phyloP scores from a whole-genome alignment of 208 protist genomes.

The Leishmania arabica region DNA sequence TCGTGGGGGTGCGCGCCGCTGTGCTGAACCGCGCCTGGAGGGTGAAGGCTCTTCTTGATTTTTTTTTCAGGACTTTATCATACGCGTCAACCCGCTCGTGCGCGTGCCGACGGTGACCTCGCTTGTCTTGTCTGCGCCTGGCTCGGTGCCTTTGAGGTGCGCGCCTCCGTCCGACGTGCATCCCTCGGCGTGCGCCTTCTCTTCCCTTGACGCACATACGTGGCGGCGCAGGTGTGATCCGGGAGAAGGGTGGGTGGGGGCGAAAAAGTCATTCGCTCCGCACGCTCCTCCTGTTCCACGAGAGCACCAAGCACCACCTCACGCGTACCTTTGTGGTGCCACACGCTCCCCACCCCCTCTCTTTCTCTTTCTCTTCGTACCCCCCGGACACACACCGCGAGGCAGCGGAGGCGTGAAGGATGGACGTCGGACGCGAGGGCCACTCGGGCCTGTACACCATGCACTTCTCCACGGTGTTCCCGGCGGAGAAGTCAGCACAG shows the following conservation, averaged over 20 bases:
- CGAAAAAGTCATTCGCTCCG: neutral
- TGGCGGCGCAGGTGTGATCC: neutral
- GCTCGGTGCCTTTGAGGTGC: neutral
- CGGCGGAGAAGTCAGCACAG: slow-evolving; percentile 33
- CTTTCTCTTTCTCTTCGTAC: neutral
- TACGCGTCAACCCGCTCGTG: neutral
- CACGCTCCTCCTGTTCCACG: neutral
- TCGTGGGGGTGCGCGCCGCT: neutral
- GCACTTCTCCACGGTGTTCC: slow-evolving; percentile 79
- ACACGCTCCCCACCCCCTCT: neutral
- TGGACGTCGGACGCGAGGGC: slow-evolving; percentile 60
- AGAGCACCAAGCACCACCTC: neutral
- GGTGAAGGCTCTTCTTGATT: neutral
- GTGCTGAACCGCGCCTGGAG: neutral
- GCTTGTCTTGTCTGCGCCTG: neutral
- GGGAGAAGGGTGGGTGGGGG: too few species aligned
- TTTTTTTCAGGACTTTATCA: neutral
- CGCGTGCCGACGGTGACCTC: neutral
- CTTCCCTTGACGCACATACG: neutral
- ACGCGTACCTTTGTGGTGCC: neutral
- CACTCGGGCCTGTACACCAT: slow-evolving; percentile 84
- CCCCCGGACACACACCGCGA: neutral
- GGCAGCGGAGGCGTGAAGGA: slow-evolving; percentile 7
- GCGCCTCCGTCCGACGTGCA: neutral
- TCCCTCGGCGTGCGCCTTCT: neutral